Percentiles rank a stretch among this genome's conserved stretches.
These are phyloP conservation scores for Starmera amethionina DNA, from an alignment of 805 yeast species.

Conservation along the genomic window DNA sequence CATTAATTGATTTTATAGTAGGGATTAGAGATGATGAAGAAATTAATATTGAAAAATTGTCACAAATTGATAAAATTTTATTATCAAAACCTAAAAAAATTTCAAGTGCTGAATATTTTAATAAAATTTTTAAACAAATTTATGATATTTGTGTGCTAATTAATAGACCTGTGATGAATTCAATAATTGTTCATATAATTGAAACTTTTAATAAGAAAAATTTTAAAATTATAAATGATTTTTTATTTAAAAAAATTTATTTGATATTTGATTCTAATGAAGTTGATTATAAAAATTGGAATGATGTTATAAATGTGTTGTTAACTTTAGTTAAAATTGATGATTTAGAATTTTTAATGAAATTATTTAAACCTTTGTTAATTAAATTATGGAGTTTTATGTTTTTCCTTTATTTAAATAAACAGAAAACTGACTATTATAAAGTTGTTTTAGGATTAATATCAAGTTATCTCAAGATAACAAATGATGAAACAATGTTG, in stretches of 20 bases:
- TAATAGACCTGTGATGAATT: constrained; percentile 50
- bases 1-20: constrained; percentile 65
- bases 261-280: constrained; percentile 25
- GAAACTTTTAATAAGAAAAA: constrained; percentile 43
- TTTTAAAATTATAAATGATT: constrained; percentile 42
- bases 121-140: constrained; percentile 52
- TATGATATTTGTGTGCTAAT: constrained; percentile 46
- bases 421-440: constrained; percentile 19
- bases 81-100: constrained; percentile 50
- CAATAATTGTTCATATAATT: constrained; percentile 46
- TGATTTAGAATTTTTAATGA: constrained; percentile 23
- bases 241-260: constrained; percentile 38
- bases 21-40: constrained; percentile 71
- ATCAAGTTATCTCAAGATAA: constrained; percentile 13
- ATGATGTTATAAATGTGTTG: constrained; percentile 57
- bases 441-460: constrained; percentile 9
- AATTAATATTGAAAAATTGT: constrained; percentile 54
- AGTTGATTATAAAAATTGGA: constrained; percentile 30
- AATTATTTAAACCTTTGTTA: constrained; percentile 20
- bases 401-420: constrained; percentile 24
- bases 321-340: constrained; percentile 46
- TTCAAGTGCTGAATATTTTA: constrained; percentile 40
- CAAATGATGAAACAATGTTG: constrained; percentile 18
- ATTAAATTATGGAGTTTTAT: constrained; percentile 23
- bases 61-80: constrained; percentile 56